These are phyloP conservation scores for Lenzites betulinus DNA, from an alignment of 768 basidiomycete genomes.

Conservation along the genomic window DNA sequence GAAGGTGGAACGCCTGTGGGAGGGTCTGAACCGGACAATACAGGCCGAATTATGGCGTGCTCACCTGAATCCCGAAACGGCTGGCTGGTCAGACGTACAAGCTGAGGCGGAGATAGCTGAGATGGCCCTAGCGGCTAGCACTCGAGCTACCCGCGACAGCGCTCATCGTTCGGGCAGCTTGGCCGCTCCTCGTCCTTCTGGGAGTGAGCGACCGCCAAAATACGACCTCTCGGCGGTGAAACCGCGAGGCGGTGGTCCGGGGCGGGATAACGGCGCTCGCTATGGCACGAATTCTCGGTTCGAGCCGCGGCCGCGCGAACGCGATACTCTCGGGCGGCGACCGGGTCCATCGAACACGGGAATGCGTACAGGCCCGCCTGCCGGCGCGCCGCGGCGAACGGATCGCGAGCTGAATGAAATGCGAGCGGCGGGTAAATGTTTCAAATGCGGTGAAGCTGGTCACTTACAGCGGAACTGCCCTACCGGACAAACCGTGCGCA, in stretches of 20 bases:
- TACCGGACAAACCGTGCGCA: neutral
- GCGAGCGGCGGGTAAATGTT: neutral
- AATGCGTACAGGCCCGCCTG: neutral
- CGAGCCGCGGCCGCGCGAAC: too few species aligned
- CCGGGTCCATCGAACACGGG: neutral
- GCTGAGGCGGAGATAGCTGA: slow-evolving; percentile 1
- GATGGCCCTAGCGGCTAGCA: neutral
- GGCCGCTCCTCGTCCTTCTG: neutral
- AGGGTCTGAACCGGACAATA: neutral
- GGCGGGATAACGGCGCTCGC: too few species aligned
- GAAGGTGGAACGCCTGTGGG: neutral
- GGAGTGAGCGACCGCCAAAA: neutral
- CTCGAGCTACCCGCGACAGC: neutral
- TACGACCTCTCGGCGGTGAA: too few species aligned
- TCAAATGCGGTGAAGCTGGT: neutral
- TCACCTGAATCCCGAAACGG: neutral
- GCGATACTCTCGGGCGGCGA: neutral
- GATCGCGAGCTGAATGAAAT: neutral
- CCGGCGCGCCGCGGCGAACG: neutral
- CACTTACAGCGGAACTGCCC: neutral
- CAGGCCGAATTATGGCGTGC: slow-evolving; percentile 2
- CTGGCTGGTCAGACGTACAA: neutral
- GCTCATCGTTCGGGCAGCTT: neutral
- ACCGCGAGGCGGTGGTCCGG: too few species aligned
- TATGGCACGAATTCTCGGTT: too few species aligned